Conservation (phyloP, 2,329 filamentous ascomycete species). For the Fusarium scirpi region DNA sequence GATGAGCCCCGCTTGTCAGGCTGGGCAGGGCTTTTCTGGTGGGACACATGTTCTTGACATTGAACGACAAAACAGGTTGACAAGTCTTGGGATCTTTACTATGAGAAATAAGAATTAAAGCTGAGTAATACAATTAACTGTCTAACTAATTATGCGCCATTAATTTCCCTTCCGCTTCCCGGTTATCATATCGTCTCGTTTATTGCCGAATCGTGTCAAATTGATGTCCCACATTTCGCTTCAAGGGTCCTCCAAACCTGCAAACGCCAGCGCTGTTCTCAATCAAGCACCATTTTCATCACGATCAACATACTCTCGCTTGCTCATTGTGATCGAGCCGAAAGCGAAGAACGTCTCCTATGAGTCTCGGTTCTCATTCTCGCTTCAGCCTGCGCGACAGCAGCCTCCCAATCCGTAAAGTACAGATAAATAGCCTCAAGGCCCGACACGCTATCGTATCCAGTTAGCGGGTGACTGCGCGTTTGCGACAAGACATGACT, state of each 20-base stretch:
- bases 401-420: conserved; percentile 40
- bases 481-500: conserved; percentile 46
- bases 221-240: no score
- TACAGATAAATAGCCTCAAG: conserved; percentile 39
- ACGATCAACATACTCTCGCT: fast-evolving
- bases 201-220: not conserved
- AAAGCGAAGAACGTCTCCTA: conserved; percentile 27
- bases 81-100: not conserved
- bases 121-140: not conserved
- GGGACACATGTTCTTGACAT: not conserved
- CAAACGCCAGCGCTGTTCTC: not conserved
- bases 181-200: not conserved
- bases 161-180: not conserved
- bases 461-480: not conserved
- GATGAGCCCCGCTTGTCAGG: not conserved
- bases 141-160: not conserved
- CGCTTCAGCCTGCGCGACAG: conserved; percentile 40
- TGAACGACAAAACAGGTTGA: not conserved
- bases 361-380: conserved; percentile 37
- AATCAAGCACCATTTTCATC: not conserved
- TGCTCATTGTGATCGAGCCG: not conserved
- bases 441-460: conserved; percentile 23
- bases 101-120: not conserved
- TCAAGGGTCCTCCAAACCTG: not conserved
- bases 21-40: not conserved